Percentiles rank a stretch among this genome's conserved stretches.
These are phyloP conservation scores for Camellia lanceoleosa DNA, from an alignment of 148 eudicot species.

Conservation along the genomic window DNA sequence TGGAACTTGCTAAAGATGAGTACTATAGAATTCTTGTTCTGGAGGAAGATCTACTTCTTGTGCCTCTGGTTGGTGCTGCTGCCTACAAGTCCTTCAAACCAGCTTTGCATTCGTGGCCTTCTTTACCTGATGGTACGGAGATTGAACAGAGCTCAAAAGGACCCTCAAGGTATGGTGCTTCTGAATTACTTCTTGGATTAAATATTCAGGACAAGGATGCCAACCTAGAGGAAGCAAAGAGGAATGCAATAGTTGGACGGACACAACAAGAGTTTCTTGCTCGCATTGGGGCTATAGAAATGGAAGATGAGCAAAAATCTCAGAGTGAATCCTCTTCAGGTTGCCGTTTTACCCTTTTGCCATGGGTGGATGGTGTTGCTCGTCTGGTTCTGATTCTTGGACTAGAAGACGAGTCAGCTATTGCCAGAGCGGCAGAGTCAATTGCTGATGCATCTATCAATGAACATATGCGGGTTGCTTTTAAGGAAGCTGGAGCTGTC, in stretches of 20 bases:
- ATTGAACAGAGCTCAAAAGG: conserved; percentile 44
- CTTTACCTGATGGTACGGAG: conserved; percentile 81
- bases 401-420: conserved; percentile 73
- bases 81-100: conserved; percentile 71
- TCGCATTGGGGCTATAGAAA: conserved; percentile 79
- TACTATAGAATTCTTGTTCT: conserved; percentile 61
- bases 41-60: conserved; percentile 81
- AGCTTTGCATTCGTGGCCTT: conserved; percentile 69
- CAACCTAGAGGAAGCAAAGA: conserved; percentile 55
- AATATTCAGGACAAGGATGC: conserved; percentile 46
- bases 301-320: conserved; percentile 40
- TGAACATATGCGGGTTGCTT: conserved; percentile 58
- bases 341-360: conserved; percentile 54
- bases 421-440: conserved; percentile 64
- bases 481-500: conserved; percentile 81
- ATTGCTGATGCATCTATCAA: conserved; percentile 68
- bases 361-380: conserved; percentile 80
- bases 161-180: conserved; percentile 70
- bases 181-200: conserved; percentile 69
- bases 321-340: conserved; percentile 27
- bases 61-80: conserved; percentile 79
- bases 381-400: conserved; percentile 83
- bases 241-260: conserved; percentile 66
- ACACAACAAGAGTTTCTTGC: conserved; percentile 80
- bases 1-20: conserved; percentile 69